These are phyloP conservation scores for Barbarea vulgaris DNA, from an alignment of 345 rosid genomes.

Conservation along the genomic window DNA sequence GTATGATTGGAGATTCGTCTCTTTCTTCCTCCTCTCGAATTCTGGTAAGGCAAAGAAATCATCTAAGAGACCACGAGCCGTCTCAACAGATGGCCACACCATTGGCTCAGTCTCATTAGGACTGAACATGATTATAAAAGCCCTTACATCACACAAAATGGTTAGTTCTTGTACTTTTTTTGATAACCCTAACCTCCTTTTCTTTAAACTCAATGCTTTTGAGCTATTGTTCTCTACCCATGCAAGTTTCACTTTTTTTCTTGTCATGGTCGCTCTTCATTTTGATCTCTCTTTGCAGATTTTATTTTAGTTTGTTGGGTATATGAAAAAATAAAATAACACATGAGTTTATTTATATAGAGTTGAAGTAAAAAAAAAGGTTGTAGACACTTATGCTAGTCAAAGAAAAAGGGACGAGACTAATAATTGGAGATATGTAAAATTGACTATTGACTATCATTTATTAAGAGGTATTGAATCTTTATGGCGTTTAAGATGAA, in stretches of 20 bases:
- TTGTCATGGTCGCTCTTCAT: slow-evolving; percentile 44
- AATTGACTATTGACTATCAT: slow-evolving; percentile 4
- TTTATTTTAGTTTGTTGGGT: not conserved
- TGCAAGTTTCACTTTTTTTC: slow-evolving; percentile 56
- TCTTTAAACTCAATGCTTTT: slow-evolving; percentile 53
- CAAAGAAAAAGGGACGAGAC: not conserved
- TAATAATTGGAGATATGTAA: not conserved
- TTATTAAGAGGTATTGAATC: not conserved
- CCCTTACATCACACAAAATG: slow-evolving; percentile 58
- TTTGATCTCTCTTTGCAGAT: not conserved
- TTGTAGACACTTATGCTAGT: not conserved
- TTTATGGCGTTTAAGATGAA: not conserved
- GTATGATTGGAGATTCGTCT: slow-evolving; percentile 22
- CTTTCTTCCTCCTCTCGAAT: slow-evolving; percentile 5
- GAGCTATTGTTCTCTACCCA: slow-evolving; percentile 44
- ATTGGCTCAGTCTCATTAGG: slow-evolving; percentile 47
- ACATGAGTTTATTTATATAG: not conserved
- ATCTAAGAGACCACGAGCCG: slow-evolving; percentile 21
- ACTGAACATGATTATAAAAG: slow-evolving; percentile 55
- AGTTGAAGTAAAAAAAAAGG: not conserved
- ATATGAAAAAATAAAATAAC: not conserved
- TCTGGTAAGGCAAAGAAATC: slow-evolving; percentile 27
- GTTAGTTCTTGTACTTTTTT: slow-evolving; percentile 65
- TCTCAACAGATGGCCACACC: slow-evolving; percentile 54
- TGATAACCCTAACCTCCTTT: slow-evolving; percentile 55